Evolutionary conservation across 2,329 filamentous ascomycete species (phyloP), one percentile per base, ranked within the genome.

Genomic region (Colletotrichum tanaceti): DNA sequence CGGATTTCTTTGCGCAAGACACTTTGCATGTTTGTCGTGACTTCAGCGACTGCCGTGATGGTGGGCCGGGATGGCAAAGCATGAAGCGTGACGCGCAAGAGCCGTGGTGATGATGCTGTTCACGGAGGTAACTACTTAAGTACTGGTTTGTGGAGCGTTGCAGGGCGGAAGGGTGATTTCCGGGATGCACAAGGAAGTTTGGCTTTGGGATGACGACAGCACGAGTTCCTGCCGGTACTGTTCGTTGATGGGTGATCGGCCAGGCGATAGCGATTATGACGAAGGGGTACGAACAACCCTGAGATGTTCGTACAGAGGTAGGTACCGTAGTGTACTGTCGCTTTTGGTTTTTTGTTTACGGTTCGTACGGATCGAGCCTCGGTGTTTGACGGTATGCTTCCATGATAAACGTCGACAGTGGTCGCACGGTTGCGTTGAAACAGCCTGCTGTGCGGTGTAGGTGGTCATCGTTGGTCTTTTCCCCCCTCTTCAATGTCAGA

Each of bases 381-480:
- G 7, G 24, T 44, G 22, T 50, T 49, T 54, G 28, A 50, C 59
- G 22, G 63, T 20, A 41, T 49, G 28, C 22, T 24, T 10, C 54
- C 14, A 14, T 53, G 35, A 35, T 50, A 47, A 57, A 44, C 6
- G 32, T 44, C 35, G 54, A 54, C 41, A 32, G 54, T 55, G 44
- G 52, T 65, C 61, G 67, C 50, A 64, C 59, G 41, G 59, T 60
- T 64, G 59, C 43, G 41, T 57, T 60, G 68, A 70, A 70, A 68
- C 64, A 54, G 47, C 14, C 14, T 14, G 28, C 54, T 49, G 35
- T 38, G 24, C 41, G 16, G 47, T n/a, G 32, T 65, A 32, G 38
- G 35, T 65, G 39, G 14, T 35, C 32, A 24, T 47, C 52, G 24
- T 58, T 20, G 14, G 13, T 41, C 9, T 24, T 35, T 52, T 44